Percentiles rank a stretch among this genome's conserved stretches.
These are phyloP conservation scores for Pichia sp. DNA, from an alignment of 1,139 yeast genomes.

Conservation along the genomic window DNA sequence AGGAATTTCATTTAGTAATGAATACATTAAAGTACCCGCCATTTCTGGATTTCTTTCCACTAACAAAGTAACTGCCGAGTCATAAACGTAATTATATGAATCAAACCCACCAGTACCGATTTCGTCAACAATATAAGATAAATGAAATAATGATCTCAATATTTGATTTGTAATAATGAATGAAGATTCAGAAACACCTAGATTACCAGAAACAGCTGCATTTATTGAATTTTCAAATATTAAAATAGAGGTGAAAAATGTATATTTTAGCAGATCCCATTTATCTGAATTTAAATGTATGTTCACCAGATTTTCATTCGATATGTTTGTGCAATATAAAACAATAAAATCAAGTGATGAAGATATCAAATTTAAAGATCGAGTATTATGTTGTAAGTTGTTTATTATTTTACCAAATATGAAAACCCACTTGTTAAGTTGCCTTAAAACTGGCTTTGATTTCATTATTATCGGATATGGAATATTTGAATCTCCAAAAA, in stretches of 20 bases:
- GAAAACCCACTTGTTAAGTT: conserved; percentile 44
- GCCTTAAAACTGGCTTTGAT: conserved; percentile 41
- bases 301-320: neutral
- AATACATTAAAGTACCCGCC: conserved; percentile 36
- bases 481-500: neutral
- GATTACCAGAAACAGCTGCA: neutral
- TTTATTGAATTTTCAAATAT: conserved; percentile 21
- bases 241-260: conserved; percentile 21
- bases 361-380: neutral
- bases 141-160: conserved; percentile 41
- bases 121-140: conserved; percentile 49
- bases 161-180: conserved; percentile 13
- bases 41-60: conserved; percentile 29
- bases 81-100: conserved; percentile 58
- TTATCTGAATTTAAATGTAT: conserved; percentile 4
- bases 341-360: conserved; percentile 5
- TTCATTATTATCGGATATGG: conserved; percentile 9
- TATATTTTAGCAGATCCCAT: conserved; percentile 21
- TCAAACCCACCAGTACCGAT: conserved; percentile 72
- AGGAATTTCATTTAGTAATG: conserved; percentile 37
- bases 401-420: conserved; percentile 21
- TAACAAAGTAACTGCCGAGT: conserved; percentile 44
- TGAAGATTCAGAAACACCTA: neutral
- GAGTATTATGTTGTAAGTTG: neutral
- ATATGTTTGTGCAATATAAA: conserved; percentile 4